Evolutionary conservation across 768 basidiomycete species (phyloP).

Genomic region (Lentinula lateritia): DNA sequence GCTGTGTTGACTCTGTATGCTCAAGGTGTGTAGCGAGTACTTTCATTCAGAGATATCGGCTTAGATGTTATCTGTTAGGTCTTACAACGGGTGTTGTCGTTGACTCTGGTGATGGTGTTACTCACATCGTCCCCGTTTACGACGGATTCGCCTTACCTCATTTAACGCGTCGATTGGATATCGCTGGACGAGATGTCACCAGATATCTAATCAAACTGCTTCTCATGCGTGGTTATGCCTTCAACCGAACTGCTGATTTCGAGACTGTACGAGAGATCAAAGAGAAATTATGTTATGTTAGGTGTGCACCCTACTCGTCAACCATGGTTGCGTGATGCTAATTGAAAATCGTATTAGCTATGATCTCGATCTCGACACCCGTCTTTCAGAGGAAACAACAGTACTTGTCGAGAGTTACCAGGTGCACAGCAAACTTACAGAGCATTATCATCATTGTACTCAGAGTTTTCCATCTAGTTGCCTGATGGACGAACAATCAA

Average conservation of each 20-base stretch:
- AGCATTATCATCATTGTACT: background rate
- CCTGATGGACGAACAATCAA: conserved; percentile 96
- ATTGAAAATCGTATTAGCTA: conserved; percentile 48
- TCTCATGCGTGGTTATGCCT: conserved; percentile 99
- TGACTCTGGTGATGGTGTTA: conserved; percentile 98
- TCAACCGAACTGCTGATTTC: conserved; percentile 99
- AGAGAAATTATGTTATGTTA: conserved; percentile 97
- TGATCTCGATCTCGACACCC: conserved; percentile 93
- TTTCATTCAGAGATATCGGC: background rate
- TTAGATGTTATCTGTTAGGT: conserved; percentile 42
- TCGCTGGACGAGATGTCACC: conserved; percentile 97
- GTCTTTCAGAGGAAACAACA: conserved; percentile 92
- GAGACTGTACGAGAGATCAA: conserved; percentile 99
- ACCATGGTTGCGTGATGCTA: background rate
- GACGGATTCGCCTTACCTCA: conserved; percentile 96
- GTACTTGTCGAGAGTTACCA: conserved; percentile 95
- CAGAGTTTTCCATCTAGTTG: conserved; percentile 41
- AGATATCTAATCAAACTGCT: conserved; percentile 99
- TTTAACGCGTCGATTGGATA: conserved; percentile 89
- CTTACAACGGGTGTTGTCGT: conserved; percentile 98
- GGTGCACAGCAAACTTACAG: conserved; percentile 36
- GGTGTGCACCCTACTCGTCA: conserved; percentile 38
- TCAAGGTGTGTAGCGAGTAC: conserved; percentile 61
- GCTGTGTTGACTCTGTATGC: conserved; percentile 98
- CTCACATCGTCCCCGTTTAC: conserved; percentile 98